These are phyloP conservation scores for Naganishia vishniacii DNA, from an alignment of 768 basidiomycete species.

Conservation along the genomic window DNA sequence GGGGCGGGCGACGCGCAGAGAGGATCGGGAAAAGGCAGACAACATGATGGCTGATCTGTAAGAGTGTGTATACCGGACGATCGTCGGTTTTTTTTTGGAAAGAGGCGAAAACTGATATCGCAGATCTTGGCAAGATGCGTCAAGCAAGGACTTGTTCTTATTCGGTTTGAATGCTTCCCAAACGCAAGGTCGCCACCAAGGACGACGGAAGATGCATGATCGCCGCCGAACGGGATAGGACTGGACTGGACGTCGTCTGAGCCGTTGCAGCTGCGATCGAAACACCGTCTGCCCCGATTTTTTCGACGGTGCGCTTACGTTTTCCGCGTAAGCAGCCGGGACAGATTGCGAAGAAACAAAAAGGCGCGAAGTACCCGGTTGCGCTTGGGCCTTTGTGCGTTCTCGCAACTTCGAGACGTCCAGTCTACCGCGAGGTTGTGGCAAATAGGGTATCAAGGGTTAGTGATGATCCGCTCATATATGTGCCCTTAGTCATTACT, in stretches of 20 bases:
- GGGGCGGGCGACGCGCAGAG: constrained; percentile 39
- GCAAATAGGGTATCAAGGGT: not conserved
- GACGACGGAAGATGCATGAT: too few relatives aligned
- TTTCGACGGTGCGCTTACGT: not conserved
- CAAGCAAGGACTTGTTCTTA: too few relatives aligned
- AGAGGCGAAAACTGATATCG: not conserved
- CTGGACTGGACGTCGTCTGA: not conserved
- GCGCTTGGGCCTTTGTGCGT: not conserved
- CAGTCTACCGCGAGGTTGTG: not conserved
- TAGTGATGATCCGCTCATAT: too few relatives aligned
- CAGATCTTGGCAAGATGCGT: too few relatives aligned
- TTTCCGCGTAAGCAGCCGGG: not conserved
- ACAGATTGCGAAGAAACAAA: not conserved
- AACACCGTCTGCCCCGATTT: not conserved
- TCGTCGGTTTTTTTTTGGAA: constrained; percentile 14
- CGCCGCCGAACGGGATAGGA: too few relatives aligned
- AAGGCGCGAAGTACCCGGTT: not conserved
- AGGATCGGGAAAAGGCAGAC: constrained; percentile 58
- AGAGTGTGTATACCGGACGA: constrained; percentile 11
- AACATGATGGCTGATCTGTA: constrained; percentile 36
- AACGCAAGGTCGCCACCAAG: too few relatives aligned
- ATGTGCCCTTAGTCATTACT: too few relatives aligned
- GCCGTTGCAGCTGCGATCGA: not conserved
- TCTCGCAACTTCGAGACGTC: constrained; percentile 7
- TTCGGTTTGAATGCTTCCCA: too few relatives aligned